Conservation (phyloP, 2,329 filamentous ascomycete species). For the Ophiostoma populinum region DNA sequence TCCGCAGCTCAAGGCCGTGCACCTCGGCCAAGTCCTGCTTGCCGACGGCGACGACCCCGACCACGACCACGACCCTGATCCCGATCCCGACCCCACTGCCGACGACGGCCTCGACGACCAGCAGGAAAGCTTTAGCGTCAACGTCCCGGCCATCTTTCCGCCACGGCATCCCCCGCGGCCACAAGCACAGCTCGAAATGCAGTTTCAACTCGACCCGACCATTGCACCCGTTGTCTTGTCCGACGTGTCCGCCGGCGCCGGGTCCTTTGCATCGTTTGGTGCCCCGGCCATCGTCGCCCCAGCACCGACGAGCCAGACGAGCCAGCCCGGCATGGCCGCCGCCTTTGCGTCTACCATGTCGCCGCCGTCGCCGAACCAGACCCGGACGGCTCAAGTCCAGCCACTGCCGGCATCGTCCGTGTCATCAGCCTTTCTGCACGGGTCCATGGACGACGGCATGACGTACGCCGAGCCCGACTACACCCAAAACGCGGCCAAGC, state of each 20-base stretch:
- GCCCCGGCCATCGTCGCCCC: neutral
- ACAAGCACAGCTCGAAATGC: conserved; percentile 5
- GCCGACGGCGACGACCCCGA: conserved; percentile 7
- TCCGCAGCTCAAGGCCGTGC: conserved; percentile 20
- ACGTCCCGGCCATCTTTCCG: neutral
- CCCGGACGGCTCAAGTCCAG: neutral
- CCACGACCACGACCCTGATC: neutral
- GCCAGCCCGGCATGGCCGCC: neutral
- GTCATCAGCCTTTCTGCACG: neutral
- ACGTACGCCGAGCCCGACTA: conserved; percentile 1
- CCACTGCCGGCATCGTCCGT: neutral
- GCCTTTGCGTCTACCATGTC: conserved; percentile 3
- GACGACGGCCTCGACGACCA: conserved; percentile 1
- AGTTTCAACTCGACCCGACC: conserved; percentile 1
- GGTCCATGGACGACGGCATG: neutral
- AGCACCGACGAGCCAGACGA: neutral
- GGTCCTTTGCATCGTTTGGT: too few species aligned
- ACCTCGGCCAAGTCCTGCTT: conserved; percentile 5
- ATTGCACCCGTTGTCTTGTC: too few species aligned
- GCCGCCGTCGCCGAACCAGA: conserved; percentile 1
- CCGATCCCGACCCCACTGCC: too few species aligned
- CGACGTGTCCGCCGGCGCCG: too few species aligned
- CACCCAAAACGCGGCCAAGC: conserved; percentile 1
- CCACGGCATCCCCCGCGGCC: conserved; percentile 2
- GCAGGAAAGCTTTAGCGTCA: too few species aligned